phyloP scores from a whole-genome alignment of 768 basidiomycete species.

The Tulasnella sp. region DNA sequence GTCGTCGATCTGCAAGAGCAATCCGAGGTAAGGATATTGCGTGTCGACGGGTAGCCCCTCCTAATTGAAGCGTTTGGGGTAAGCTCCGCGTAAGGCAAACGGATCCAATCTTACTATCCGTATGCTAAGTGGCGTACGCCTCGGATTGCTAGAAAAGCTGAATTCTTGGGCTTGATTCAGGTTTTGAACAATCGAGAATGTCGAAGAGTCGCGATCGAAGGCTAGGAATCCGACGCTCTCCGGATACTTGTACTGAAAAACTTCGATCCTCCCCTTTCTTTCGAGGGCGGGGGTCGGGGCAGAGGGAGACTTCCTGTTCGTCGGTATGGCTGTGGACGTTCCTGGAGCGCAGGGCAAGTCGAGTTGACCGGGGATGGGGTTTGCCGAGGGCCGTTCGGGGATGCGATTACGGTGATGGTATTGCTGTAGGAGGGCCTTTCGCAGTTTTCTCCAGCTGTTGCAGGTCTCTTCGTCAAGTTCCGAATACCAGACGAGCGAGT shows the following conservation, averaged over 20 bases:
- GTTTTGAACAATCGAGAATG: not conserved
- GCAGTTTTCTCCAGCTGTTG: conserved; percentile 6
- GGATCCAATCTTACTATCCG: not conserved
- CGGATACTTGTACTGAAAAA: not conserved
- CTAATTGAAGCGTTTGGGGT: too few species aligned
- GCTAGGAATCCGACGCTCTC: not conserved
- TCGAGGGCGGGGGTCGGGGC: too few species aligned
- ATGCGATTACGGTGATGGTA: not conserved
- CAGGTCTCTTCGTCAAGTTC: not conserved
- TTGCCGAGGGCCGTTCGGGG: not conserved
- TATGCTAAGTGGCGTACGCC: not conserved
- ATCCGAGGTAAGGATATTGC: too few species aligned
- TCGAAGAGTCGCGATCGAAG: not conserved
- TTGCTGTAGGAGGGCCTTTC: not conserved
- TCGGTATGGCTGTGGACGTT: not conserved
- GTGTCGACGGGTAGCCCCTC: too few species aligned
- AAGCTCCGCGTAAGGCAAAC: not conserved
- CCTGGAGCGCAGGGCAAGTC: not conserved
- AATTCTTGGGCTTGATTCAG: not conserved
- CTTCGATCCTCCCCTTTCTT: not conserved
- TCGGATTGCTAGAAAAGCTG: not conserved
- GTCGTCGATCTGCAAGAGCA: too few species aligned
- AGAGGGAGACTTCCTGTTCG: too few species aligned
- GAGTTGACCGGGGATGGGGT: too few species aligned
- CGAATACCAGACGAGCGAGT: not conserved